Percentiles rank a stretch among this genome's conserved stretches.
Evolutionary conservation across 139 green algal species (phyloP).

Genomic region (Chlamydomonas sp.): DNA sequence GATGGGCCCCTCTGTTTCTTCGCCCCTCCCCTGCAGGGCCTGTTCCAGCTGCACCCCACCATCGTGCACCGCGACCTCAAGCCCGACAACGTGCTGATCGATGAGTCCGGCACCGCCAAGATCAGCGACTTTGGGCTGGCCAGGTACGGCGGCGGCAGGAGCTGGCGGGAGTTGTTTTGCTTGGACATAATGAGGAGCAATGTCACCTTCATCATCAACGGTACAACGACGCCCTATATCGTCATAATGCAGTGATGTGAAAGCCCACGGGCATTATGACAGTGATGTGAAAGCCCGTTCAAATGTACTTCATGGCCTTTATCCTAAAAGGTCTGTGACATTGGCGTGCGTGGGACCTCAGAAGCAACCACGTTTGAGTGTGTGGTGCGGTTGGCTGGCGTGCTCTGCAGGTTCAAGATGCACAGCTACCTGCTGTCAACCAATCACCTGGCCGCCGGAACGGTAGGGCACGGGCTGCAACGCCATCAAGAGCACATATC

Average conservation of each 20-base stretch:
- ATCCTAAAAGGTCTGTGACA: no score
- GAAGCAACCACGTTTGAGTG: background rate
- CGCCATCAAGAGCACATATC: no score
- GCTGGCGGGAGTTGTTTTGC: background rate
- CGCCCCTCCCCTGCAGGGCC: background rate
- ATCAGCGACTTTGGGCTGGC: conserved; percentile 57
- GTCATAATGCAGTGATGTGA: no score
- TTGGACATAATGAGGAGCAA: background rate
- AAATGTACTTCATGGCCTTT: no score
- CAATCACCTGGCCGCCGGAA: background rate
- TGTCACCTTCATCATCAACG: no score
- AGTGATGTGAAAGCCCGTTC: no score
- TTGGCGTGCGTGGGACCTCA: no score
- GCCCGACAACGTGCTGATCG: conserved; percentile 92
- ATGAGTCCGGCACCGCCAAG: conserved; percentile 22
- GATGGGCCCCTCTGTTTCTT: no score
- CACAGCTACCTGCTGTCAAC: background rate
- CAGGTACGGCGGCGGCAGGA: background rate
- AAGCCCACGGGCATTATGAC: no score
- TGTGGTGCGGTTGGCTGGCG: background rate
- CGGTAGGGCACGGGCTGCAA: background rate
- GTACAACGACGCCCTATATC: no score
- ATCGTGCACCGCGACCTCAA: conserved; percentile 86
- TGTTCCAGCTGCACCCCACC: conserved; percentile 80
- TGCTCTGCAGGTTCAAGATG: background rate